A percentile compares a stretch with the other conserved stretches of the same genome.
phyloP scores from a whole-genome alignment of 352 stramenopile genomes.

The Aphanomyces cochlioides region DNA sequence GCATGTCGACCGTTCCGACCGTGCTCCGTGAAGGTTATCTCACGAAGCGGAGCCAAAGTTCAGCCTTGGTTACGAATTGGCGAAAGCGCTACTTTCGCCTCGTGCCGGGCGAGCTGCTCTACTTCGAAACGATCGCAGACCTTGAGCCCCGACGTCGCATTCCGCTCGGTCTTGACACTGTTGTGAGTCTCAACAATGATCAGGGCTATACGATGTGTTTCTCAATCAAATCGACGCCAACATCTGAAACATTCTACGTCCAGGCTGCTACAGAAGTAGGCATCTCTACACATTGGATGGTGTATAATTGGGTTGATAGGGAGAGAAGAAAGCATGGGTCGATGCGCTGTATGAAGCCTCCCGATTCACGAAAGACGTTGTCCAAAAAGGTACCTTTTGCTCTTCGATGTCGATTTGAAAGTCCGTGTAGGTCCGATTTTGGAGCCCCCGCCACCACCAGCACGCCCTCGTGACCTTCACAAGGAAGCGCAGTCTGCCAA shows the following conservation, averaged over 20 bases:
- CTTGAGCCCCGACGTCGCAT: constrained; percentile 40
- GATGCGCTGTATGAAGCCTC: constrained; percentile 54
- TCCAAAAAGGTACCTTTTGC: neutral
- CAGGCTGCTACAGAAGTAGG: constrained; percentile 52
- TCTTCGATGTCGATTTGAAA: neutral
- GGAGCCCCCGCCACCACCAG: constrained; percentile 26
- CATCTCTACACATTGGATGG: neutral
- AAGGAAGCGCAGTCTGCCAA: constrained; percentile 17
- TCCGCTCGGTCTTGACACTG: constrained; percentile 50
- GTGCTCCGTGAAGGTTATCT: constrained; percentile 74
- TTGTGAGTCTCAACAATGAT: constrained; percentile 58
- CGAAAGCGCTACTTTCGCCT: constrained; percentile 68
- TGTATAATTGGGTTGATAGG: neutral
- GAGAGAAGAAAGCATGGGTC: constrained; percentile 60
- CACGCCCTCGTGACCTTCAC: constrained; percentile 27
- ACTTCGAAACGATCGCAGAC: constrained; percentile 47
- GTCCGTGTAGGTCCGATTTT: neutral
- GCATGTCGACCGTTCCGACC: constrained; percentile 33
- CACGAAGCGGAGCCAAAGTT: constrained; percentile 53
- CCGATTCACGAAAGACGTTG: constrained; percentile 43
- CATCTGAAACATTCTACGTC: constrained; percentile 48
- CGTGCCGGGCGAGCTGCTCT: constrained; percentile 54
- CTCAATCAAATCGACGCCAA: constrained; percentile 46
- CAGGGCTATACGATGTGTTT: constrained; percentile 60
- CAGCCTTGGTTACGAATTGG: constrained; percentile 47